Base-by-base conservation (phyloP, 2,329 filamentous ascomycete genomes). In the Rachicladosporium sp. region DNA sequence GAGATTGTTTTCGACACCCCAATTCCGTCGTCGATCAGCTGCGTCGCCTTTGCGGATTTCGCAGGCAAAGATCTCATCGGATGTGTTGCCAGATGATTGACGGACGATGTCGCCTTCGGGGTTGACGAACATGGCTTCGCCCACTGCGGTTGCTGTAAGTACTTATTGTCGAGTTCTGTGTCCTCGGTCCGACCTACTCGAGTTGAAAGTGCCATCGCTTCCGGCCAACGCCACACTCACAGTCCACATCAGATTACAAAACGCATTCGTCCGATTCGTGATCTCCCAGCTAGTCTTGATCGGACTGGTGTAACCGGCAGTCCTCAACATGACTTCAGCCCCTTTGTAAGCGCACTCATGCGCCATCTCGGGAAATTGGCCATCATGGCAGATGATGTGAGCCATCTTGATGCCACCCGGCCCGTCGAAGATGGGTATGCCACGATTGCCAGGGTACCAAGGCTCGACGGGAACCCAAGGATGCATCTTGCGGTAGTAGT, bases 401-500 rank as follows among this genome's bases (percentile, higher is more conserved):
- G 50, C 46, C 48, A 53, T 52, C 6, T 39, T 38, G 13, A 50
- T 42, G 8, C 49, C 49, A 15, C 40, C 36, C 2, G 49, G 51
- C 2, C 49, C 50, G 8, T 33, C 40, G 43, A 52, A 54, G 30
- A 46, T 40, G 9, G 47, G 47, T 10, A 54, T 46, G 27, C 46
- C 51, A 8, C 40, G 37, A 29, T 52, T 51, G 13, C 51, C 51
- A 4, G 51, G 51, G 34, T 54, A 52, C 47, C 49, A 51, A 13
- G 51, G 45, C 38, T 50, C 49, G 29, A 53, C 42, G 13, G 50
- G 45, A 23, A 50, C 43, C 50, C 50, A 53, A 10, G 50, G 50
- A 31, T 53, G 50, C 46, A 54, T 48, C 35, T 54, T 54, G 29
- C 50, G 47, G 37, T 54, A 53, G 37, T 51, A 51, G 27, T 54